phyloP scores from a whole-genome alignment of 2,329 filamentous ascomycete species.

The Penicillium sp. region DNA sequence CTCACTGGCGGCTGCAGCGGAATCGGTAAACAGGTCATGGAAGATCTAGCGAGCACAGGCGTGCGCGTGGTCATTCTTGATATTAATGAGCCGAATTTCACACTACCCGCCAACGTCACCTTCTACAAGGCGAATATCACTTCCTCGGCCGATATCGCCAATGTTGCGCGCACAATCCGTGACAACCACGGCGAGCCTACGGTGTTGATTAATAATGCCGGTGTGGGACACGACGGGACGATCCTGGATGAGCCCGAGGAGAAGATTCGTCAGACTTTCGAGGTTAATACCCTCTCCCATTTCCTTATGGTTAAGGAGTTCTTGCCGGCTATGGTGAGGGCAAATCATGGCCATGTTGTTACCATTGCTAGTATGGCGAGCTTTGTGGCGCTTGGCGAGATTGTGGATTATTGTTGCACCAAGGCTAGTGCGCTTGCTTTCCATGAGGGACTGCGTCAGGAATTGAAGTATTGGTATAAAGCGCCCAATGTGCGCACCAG shows the following conservation, averaged over 20 bases:
- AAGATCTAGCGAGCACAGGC: conserved; percentile 29
- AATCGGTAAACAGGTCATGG: conserved; percentile 39
- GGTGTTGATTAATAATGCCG: conserved; percentile 52
- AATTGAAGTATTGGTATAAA: conserved; percentile 38
- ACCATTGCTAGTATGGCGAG: conserved; percentile 56
- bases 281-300: conserved; percentile 53
- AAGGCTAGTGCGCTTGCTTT: conserved; percentile 55
- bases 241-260: conserved; percentile 48
- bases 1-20: conserved; percentile 40
- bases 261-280: conserved; percentile 50
- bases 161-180: conserved; percentile 40
- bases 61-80: conserved; percentile 39
- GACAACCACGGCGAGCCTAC: conserved; percentile 44
- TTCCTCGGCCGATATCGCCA: conserved; percentile 30
- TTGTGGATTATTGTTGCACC: conserved; percentile 53
- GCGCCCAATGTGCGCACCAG: conserved; percentile 41
- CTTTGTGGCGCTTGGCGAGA: conserved; percentile 48
- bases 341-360: conserved; percentile 56
- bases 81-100: conserved; percentile 34
- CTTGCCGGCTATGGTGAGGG: conserved; percentile 50
- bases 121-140: conserved; percentile 43
- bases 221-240: conserved; percentile 47
- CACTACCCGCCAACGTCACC: conserved; percentile 32
- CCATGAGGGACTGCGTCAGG: conserved; percentile 49
- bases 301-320: conserved; percentile 53